phyloP scores from a whole-genome alignment of 805 yeast species.

The Cyberlindnera subsufficiens region DNA sequence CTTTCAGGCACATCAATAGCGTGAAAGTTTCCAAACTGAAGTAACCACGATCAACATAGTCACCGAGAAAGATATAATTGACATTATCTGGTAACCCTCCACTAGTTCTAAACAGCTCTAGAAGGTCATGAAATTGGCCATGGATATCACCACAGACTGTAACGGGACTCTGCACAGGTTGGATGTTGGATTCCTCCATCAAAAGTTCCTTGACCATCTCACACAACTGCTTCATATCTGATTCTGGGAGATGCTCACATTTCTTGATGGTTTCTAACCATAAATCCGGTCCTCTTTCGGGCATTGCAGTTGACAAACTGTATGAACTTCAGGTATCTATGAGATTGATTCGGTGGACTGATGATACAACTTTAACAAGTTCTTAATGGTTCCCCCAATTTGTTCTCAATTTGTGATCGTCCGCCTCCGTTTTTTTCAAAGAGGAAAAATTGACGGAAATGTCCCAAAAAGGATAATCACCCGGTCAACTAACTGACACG shows the following conservation, averaged over 20 bases:
- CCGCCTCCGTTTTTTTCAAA: too few relatives aligned
- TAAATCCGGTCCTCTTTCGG: constrained; percentile 84
- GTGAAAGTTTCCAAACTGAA: constrained; percentile 93
- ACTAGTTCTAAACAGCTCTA: constrained; percentile 82
- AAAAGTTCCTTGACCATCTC: constrained; percentile 90
- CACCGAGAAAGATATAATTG: constrained; percentile 86
- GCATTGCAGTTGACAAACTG: constrained; percentile 29
- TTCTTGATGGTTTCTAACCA: constrained; percentile 94
- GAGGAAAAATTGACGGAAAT: too few relatives aligned
- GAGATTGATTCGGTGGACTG: too few relatives aligned
- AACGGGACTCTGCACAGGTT: constrained; percentile 89
- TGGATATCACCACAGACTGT: constrained; percentile 97
- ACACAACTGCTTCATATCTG: constrained; percentile 94
- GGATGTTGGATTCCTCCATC: constrained; percentile 95
- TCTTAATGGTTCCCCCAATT: too few relatives aligned
- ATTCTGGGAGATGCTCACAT: constrained; percentile 82
- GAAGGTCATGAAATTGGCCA: constrained; percentile 93
- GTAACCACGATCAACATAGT: constrained; percentile 97
- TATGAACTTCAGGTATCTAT: not conserved
- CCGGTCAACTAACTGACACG: not conserved
- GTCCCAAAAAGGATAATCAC: too few relatives aligned
- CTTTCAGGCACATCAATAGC: constrained; percentile 86
- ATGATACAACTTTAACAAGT: too few relatives aligned
- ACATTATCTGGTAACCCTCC: constrained; percentile 86
- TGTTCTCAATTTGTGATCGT: too few relatives aligned